A percentile compares a stretch with the other conserved stretches of the same genome.
These are phyloP conservation scores for Diplodia sapinea DNA, from an alignment of 2,329 filamentous ascomycete species.

Conservation along the genomic window DNA sequence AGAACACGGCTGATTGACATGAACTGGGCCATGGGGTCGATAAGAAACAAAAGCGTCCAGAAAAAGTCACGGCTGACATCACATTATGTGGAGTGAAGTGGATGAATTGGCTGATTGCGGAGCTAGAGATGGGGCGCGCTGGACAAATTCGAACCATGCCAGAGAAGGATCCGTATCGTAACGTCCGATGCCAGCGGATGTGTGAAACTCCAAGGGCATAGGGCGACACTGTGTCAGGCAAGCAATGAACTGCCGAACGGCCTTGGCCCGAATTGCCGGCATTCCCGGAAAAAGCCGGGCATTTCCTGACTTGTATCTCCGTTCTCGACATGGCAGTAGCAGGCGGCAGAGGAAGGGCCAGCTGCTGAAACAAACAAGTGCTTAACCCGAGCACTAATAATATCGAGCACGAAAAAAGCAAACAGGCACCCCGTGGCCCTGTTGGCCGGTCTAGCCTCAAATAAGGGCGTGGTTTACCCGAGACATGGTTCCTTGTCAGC, in stretches of 20 bases:
- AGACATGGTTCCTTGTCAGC: not conserved
- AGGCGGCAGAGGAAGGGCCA: not conserved
- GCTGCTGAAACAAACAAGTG: not conserved
- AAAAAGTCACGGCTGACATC: not conserved
- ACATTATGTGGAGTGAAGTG: not conserved
- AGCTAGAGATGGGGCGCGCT: not conserved
- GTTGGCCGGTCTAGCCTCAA: too few relatives aligned
- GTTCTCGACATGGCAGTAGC: not conserved
- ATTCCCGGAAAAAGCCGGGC: not conserved
- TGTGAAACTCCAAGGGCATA: not conserved
- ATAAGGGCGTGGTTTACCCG: conserved; percentile 11
- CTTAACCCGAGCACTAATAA: not conserved
- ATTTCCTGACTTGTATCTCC: not conserved
- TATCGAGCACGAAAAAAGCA: not conserved
- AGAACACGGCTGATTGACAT: too few relatives aligned
- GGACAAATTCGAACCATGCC: not conserved
- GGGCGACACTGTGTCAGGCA: not conserved
- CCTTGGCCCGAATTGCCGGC: not conserved
- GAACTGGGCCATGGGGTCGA: not conserved
- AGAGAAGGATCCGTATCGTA: not conserved
- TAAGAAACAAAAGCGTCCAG: not conserved
- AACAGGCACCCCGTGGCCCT: not conserved
- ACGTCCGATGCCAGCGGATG: not conserved
- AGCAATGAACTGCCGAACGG: not conserved
- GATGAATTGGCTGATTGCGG: not conserved